Base-by-base conservation (phyloP, 352 stramenopile species). In the Globisporangium lucens region DNA sequence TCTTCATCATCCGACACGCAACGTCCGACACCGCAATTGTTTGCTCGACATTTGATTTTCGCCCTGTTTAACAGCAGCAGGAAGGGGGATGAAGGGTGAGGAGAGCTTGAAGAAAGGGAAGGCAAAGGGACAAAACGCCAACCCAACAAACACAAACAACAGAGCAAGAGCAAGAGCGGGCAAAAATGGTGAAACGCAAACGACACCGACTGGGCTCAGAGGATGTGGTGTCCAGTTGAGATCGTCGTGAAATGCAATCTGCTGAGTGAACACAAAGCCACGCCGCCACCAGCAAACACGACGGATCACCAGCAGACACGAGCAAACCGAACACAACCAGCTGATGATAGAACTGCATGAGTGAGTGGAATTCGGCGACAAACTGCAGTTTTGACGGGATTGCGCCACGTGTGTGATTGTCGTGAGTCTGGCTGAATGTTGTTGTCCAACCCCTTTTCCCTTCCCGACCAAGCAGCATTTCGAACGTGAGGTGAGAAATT, bases 151-250 rank as follows among this genome's bases (percentile, higher is more conserved):
- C 17, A 49, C 5, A 5, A 3, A 33, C 24, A 24, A 0, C 24
- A 24, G 24, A 24, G 4, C 30, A 10, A 0, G 13, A 22, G 15
- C 17, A 24, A 24, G 15, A 1, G 17, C 20, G 38, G 12, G 17
- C 17, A 24, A 24, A 49, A 51, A 51, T 51, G 43, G 43, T 51
- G 43, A 51, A 51, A 51, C 43, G 43, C 43, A 51, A 51, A 51
- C 43, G 43, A 49, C 15, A 2, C 15, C 41, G 41, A 49, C 36
- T 41, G 10, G 13, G 41, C 15, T n/a, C 15, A n/a, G 5, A 49
- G 15, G 41, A 17, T 9, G 15, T n/a, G 41, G 9, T n/a, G 41
- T 17, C 8, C 10, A n/a, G 41, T 49, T 49, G 41, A n/a, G 41
- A 51, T 51, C 43, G 15, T 20, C 43, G 10, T 51, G 43, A 51